Evolutionary conservation across 164 flowering plant species (phyloP), one percentile per base, ranked within the genome.

Genomic region (Tinospora cordifolia): DNA sequence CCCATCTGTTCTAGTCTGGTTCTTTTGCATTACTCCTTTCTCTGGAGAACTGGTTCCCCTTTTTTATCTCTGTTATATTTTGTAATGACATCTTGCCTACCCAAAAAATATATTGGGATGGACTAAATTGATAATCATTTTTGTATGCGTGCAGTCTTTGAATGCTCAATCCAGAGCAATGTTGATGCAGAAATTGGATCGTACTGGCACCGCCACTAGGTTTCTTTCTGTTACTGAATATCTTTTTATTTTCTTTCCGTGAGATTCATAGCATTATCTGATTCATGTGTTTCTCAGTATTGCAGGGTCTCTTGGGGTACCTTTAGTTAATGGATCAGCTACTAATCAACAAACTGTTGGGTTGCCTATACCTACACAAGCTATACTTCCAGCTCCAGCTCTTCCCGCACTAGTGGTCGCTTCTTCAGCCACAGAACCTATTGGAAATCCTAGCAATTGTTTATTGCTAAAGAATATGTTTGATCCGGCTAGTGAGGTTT

Each of bases 151-250:
- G 73, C 96, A 90, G 96, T 75, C 98, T 62, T 72, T 93, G 63
- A 91, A 90, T 90, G 98, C 98, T 73, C 93, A 87, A 49, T 91
- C 98, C 66, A 87, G 98, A 79, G 96, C 96, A 34, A 63, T 90
- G 82, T 90, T 90, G 21, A 90, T 88, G 96, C 87, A 81, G 77
- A 90, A 87, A 79, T 80, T 90, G 82, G 96, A 88, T 77, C 94
- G 97, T 44, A 82, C 89, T 69, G 98, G 97, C 24, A 81, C 79
- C 69, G 90, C 96, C 62, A 80, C 96, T 58, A 86, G 97, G 96
- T 90, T 65, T 58, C 85, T 77, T 13, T 69, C 17, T 76, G 44
- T n/a, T 66, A 10, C 11, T 19, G 21, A 30, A 8, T 67, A 7
- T 64, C 9, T 39, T 41, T 41, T 21, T 72, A 75, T 40, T 54